Evolutionary conservation across 2,329 filamentous ascomycete species (phyloP).

Genomic region (Nemania bipapillata): DNA sequence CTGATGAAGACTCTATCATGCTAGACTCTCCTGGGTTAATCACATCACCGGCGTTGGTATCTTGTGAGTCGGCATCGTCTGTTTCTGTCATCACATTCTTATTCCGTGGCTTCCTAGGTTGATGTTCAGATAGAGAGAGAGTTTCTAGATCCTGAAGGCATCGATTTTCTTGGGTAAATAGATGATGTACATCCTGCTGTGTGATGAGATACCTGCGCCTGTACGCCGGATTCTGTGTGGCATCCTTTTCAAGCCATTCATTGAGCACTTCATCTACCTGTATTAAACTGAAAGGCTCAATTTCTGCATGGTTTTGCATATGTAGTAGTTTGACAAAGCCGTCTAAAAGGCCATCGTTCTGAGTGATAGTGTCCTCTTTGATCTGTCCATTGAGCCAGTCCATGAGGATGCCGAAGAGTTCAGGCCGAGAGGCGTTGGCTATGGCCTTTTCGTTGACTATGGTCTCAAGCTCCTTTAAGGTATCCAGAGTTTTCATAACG

Average conservation of each 20-base stretch:
- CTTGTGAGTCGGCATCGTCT: background rate
- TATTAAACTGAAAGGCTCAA: constrained; percentile 32
- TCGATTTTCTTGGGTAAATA: constrained; percentile 29
- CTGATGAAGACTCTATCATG: constrained; percentile 19
- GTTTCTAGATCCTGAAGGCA: background rate
- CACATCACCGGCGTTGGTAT: constrained; percentile 16
- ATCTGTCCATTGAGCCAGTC: constrained; percentile 48
- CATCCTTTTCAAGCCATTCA: constrained; percentile 42
- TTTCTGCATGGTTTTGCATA: constrained; percentile 21
- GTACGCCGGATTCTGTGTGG: constrained; percentile 41
- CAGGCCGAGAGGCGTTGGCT: constrained; percentile 19
- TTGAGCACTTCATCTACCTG: constrained; percentile 41
- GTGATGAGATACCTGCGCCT: constrained; percentile 47
- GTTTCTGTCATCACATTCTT: background rate
- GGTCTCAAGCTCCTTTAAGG: constrained; percentile 34
- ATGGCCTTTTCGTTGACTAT: constrained; percentile 25
- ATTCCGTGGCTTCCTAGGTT: background rate
- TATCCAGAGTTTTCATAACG: constrained; percentile 16
- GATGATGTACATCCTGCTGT: constrained; percentile 39
- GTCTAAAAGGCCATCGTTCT: constrained; percentile 35
- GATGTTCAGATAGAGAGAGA: background rate
- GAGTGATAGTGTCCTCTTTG: constrained; percentile 40
- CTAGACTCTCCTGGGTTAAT: constrained; percentile 23
- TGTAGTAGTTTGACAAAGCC: constrained; percentile 43
- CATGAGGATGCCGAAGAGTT: constrained; percentile 41